A percentile compares a stretch with the other conserved stretches of the same genome.
Conservation (phyloP, 106 monocot genomes). For the Triglochin maritima region DNA sequence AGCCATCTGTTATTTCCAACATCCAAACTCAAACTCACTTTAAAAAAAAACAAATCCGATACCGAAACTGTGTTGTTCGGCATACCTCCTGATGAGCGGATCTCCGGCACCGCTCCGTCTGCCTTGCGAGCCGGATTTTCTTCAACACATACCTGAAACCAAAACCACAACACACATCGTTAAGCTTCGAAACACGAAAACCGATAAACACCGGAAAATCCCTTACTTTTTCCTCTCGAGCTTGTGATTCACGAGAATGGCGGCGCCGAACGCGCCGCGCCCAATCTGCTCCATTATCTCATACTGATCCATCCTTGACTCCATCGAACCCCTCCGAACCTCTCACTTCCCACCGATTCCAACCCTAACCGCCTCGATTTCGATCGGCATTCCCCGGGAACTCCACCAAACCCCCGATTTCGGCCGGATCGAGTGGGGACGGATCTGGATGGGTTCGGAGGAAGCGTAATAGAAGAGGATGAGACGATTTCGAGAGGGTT, state of each 20-base stretch:
- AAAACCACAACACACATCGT: not conserved
- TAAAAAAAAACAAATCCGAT: too few relatives aligned
- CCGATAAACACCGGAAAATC: not conserved
- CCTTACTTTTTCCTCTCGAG: slow-evolving; percentile 76
- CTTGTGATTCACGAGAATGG: slow-evolving; percentile 96
- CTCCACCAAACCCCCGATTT: too few relatives aligned
- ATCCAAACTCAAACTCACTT: too few relatives aligned
- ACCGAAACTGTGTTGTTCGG: not conserved
- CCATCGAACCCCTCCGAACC: too few relatives aligned
- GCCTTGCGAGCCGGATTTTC: slow-evolving; percentile 94
- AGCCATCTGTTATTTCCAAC: slow-evolving; percentile 59
- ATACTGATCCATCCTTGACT: slow-evolving; percentile 83
- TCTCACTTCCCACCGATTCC: too few relatives aligned
- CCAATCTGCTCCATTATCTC: slow-evolving; percentile 99
- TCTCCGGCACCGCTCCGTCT: slow-evolving; percentile 85
- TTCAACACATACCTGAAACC: slow-evolving; percentile 82
- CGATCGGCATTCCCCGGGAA: too few relatives aligned
- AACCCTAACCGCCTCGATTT: too few relatives aligned
- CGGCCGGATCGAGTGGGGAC: too few relatives aligned
- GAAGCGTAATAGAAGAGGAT: too few relatives aligned
- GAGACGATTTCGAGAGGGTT: too few relatives aligned
- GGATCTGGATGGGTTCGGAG: too few relatives aligned
- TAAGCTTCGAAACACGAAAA: not conserved
- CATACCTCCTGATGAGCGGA: slow-evolving; percentile 94
- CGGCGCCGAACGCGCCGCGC: slow-evolving; percentile 94